phyloP scores from a whole-genome alignment of 2,329 filamentous ascomycete species.

The Epichloe elymi region DNA sequence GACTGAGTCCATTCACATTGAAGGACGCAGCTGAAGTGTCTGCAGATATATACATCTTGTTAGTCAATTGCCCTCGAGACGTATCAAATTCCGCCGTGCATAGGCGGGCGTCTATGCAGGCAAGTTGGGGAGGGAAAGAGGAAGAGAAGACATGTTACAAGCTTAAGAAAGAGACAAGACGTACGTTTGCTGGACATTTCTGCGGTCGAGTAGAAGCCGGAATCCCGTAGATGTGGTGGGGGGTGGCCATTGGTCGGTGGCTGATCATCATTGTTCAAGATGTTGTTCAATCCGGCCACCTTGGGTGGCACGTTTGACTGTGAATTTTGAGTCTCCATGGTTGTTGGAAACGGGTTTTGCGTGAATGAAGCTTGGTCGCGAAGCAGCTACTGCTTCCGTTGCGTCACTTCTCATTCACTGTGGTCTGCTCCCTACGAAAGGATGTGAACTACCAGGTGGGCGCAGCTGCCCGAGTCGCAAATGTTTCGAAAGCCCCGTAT shows the following conservation, averaged over 20 bases:
- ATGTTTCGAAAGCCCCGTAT: not conserved
- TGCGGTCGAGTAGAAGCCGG: conserved; percentile 30
- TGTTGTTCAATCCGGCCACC: conserved; percentile 24
- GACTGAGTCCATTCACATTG: conserved; percentile 25
- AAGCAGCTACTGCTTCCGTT: not conserved
- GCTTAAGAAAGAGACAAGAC: conserved; percentile 7
- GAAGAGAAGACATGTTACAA: not conserved
- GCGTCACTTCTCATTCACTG: not conserved
- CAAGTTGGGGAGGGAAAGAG: not conserved
- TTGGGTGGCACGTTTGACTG: conserved; percentile 14
- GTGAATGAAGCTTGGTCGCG: not conserved
- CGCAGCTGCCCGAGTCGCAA: not conserved
- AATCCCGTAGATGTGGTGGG: conserved; percentile 24
- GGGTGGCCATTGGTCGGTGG: conserved; percentile 14
- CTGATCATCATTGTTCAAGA: conserved; percentile 24
- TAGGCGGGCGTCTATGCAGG: too few species aligned
- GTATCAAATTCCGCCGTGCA: too few species aligned
- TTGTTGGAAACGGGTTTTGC: not conserved
- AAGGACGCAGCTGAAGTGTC: conserved; percentile 28
- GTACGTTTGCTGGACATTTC: conserved; percentile 31
- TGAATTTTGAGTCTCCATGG: conserved; percentile 11
- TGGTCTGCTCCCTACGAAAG: not conserved
- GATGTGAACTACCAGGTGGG: not conserved
- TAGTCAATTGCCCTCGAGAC: not conserved
- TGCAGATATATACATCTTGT: conserved; percentile 7